Base-by-base conservation (phyloP, 1,284 basidiomycete species). In the Gymnopus androsaceus region DNA sequence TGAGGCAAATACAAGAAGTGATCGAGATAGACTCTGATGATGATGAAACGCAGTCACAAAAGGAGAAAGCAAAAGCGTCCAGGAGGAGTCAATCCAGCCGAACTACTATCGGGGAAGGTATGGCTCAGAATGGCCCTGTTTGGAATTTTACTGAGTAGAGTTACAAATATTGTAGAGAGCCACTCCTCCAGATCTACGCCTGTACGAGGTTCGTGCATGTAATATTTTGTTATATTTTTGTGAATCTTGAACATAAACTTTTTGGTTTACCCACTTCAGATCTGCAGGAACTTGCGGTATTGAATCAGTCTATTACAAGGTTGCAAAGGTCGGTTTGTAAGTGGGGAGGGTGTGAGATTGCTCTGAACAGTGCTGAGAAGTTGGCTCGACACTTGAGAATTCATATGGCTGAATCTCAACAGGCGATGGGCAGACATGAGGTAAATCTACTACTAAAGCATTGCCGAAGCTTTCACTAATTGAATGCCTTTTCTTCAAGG, bases 321-420 rank as follows among this genome's bases (percentile, higher is more conserved):
- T 58, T 68, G 41, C 25, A 11, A n/a, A n/a, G n/a, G n/a, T n/a
- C 72, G 34, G 71, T 64, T 12, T 90, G 87, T 69, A 73, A 72
- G 60, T 90, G 88, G 88, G 68, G 67, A 54, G 73, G 75, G 31
- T 90, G 88, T 66, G 71, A 72, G 55, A 74, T 72, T 45, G 62
- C 81, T 19, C 64, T 88, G 62, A 86, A 85, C 63, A 83, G 81
- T 41, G 70, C 72, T 3, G 71, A 76, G 45, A 73, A 72, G 51
- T 66, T 88, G 52, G 67, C 76, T 36, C 65, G 67, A 19, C 87
- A 90, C 71, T 66, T 85, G 33, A 72, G 70, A 51, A 61, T 63
- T 31, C 87, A 90, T 67, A 71, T 68, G n/a, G 36, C 37, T 14
- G 46, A 56, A 34, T 53, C 59, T 7, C 46, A 48, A 15, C 46